A percentile compares a stretch with the other conserved stretches of the same genome.
Evolutionary conservation across 116 monocot genomes (phyloP).

Genomic region (Iris pallida): DNA sequence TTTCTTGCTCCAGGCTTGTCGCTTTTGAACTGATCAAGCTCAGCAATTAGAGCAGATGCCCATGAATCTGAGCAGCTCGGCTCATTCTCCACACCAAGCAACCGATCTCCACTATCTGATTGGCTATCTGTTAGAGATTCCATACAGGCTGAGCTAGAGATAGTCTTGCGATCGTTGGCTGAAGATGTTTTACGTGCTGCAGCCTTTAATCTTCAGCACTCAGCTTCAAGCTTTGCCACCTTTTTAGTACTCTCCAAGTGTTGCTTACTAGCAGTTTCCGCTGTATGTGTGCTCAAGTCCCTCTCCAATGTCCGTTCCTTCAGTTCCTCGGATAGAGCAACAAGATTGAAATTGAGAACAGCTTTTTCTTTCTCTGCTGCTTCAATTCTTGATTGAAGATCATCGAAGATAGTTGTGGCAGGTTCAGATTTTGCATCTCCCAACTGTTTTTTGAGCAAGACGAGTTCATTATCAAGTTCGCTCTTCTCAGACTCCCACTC

Average conservation of each 20-base stretch:
- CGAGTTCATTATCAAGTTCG: conserved; percentile 29
- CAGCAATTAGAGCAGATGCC: conserved; percentile 58
- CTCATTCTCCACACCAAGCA: conserved; percentile 31
- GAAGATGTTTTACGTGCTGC: conserved; percentile 19
- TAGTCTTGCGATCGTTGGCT: conserved; percentile 20
- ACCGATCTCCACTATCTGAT: conserved; percentile 40
- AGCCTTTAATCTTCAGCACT: conserved; percentile 29
- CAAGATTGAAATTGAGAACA: conserved; percentile 21
- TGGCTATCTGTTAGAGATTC: conserved; percentile 45
- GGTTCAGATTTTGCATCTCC: conserved; percentile 27
- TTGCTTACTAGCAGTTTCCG: conserved; percentile 54
- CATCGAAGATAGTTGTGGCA: conserved; percentile 8
- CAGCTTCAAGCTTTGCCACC: conserved; percentile 38
- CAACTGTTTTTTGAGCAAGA: conserved; percentile 30
- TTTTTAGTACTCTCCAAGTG: conserved; percentile 52
- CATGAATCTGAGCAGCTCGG: conserved; percentile 51
- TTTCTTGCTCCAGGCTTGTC: conserved; percentile 26
- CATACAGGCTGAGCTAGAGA: conserved; percentile 13
- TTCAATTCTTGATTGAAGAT: conserved; percentile 23
- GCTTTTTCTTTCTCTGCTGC: conserved; percentile 32
- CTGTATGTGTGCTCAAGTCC: conserved; percentile 35
- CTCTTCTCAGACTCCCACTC: conserved; percentile 53
- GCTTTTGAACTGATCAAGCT: conserved; percentile 63
- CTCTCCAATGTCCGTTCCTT: conserved; percentile 23
- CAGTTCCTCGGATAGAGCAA: conserved; percentile 22